A percentile compares a stretch with the other conserved stretches of the same genome.
phyloP scores from a whole-genome alignment of 768 basidiomycete genomes.

The Pisolithus tinctorius region DNA sequence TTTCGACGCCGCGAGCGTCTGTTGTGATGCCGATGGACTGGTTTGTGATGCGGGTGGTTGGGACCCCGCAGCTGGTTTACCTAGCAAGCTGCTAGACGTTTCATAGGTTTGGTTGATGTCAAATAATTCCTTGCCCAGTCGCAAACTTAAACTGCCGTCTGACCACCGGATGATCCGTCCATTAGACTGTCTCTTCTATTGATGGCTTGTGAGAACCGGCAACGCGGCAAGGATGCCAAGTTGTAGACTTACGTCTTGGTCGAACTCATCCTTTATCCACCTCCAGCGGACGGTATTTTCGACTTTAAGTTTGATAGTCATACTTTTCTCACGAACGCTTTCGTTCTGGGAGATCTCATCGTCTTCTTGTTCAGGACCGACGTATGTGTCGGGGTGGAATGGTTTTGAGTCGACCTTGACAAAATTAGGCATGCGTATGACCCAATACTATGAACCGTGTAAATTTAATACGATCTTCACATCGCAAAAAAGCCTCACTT shows the following conservation, averaged over 20 bases:
- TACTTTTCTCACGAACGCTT: conserved; percentile 67
- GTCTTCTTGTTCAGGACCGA: conserved; percentile 75
- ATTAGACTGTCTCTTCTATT: conserved; percentile 80
- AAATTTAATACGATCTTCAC: conserved; percentile 1
- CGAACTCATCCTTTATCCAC: conserved; percentile 76
- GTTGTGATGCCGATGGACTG: conserved; percentile 33
- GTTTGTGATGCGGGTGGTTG: conserved; percentile 37
- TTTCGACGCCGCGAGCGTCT: conserved; percentile 31
- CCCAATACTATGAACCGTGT: conserved; percentile 56
- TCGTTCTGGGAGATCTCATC: conserved; percentile 52
- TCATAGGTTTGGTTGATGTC: conserved; percentile 81
- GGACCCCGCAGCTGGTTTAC: conserved; percentile 48
- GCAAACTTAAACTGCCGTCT: conserved; percentile 85
- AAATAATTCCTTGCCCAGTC: conserved; percentile 90
- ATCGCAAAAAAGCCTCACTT: conserved; percentile 43
- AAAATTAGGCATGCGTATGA: conserved; percentile 90
- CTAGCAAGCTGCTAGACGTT: conserved; percentile 59
- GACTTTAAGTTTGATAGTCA: conserved; percentile 81
- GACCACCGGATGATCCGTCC: conserved; percentile 92
- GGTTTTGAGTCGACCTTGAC: conserved; percentile 86
- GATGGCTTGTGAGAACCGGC: neutral
- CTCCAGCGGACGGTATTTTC: conserved; percentile 96
- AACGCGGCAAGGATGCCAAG: neutral
- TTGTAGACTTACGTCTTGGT: conserved; percentile 61
- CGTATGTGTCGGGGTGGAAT: conserved; percentile 82